These are phyloP conservation scores for Thecaphora thlaspeos DNA, from an alignment of 1,284 basidiomycete species.

Conservation along the genomic window DNA sequence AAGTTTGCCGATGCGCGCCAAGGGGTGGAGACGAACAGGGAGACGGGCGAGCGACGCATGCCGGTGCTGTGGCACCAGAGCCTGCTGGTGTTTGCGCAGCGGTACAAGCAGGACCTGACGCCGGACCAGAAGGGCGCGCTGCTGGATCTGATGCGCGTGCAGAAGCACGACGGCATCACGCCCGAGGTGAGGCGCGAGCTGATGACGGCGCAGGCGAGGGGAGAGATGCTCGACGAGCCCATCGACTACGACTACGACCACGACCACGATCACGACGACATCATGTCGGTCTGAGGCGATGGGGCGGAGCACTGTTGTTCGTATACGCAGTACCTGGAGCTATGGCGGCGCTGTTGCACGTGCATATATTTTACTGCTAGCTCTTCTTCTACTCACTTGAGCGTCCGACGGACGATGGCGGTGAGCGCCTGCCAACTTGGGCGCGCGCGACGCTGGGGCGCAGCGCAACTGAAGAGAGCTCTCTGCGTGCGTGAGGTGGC, in stretches of 20 bases:
- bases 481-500: too few species aligned
- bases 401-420: too few species aligned
- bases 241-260: constrained; percentile 42
- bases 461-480: too few species aligned
- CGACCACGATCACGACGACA: constrained; percentile 28
- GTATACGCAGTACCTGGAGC: too few species aligned
- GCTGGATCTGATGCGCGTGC: constrained; percentile 84
- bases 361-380: too few species aligned
- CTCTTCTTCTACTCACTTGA: too few species aligned
- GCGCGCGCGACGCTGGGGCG: too few species aligned
- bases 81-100: constrained; percentile 87
- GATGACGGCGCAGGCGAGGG: constrained; percentile 62
- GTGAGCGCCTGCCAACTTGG: too few species aligned
- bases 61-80: constrained; percentile 99
- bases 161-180: constrained; percentile 84
- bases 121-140: constrained; percentile 96
- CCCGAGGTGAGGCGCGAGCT: constrained; percentile 85
- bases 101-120: constrained; percentile 96
- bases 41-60: constrained; percentile 46
- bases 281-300: constrained; percentile 35
- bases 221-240: constrained; percentile 58
- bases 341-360: too few species aligned
- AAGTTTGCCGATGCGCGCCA: constrained; percentile 67
- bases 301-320: too few species aligned
- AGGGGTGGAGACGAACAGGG: constrained; percentile 51